These are phyloP conservation scores for Dentipellis sp. DNA, from an alignment of 768 basidiomycete species.

Conservation along the genomic window DNA sequence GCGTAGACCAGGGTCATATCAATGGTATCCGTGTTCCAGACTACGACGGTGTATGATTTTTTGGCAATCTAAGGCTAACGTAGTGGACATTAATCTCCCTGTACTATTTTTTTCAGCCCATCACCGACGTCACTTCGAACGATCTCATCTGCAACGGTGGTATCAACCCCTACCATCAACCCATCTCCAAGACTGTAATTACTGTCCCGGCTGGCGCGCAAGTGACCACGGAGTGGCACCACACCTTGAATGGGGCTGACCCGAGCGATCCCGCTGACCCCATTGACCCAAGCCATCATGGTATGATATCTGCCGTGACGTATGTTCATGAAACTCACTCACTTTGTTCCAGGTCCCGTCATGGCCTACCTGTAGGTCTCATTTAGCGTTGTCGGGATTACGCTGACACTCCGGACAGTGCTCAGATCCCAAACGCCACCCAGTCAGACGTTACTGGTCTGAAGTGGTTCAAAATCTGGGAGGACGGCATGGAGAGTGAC, in stretches of 20 bases:
- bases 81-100: not conserved
- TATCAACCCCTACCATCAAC: slow-evolving; percentile 43
- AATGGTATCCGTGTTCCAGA: slow-evolving; percentile 38
- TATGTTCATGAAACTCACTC: not conserved
- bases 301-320: not conserved
- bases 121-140: slow-evolving; percentile 47
- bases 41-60: slow-evolving; percentile 33
- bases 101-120: slow-evolving; percentile 28
- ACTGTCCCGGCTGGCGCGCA: slow-evolving; percentile 41
- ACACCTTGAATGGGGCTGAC: slow-evolving; percentile 37
- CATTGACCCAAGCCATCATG: slow-evolving; percentile 43
- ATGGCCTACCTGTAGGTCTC: slow-evolving; percentile 32
- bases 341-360: slow-evolving; percentile 26
- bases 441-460: slow-evolving; percentile 37
- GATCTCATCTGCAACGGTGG: slow-evolving; percentile 52
- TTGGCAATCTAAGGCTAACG: not conserved
- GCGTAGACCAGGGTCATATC: slow-evolving; percentile 36
- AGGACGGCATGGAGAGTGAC: slow-evolving; percentile 29
- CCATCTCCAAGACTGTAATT: slow-evolving; percentile 35
- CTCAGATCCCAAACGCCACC: slow-evolving; percentile 28
- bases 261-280: slow-evolving; percentile 36
- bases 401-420: not conserved
- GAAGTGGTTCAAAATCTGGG: slow-evolving; percentile 46
- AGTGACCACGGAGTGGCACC: slow-evolving; percentile 48
- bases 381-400: not conserved